A percentile compares a stretch with the other conserved stretches of the same genome.
These are phyloP conservation scores for Skeletonema menzelii DNA, from an alignment of 108 stramenopile genomes.

Conservation along the genomic window DNA sequence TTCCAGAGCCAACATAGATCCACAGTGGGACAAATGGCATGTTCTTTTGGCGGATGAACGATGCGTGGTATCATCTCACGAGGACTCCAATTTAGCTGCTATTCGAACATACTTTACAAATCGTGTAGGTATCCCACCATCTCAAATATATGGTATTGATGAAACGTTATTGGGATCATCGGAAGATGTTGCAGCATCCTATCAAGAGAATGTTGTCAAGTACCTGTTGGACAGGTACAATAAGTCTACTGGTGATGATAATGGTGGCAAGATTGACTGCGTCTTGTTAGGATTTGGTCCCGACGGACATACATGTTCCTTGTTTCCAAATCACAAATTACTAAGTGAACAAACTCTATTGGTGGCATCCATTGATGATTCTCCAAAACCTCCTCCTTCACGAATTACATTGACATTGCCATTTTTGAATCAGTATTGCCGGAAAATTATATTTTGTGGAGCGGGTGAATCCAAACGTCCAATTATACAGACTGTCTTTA, in stretches of 20 bases:
- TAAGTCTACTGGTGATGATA: not conserved
- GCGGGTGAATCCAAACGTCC: conserved; percentile 74
- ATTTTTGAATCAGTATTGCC: conserved; percentile 66
- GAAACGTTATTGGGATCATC: conserved; percentile 39
- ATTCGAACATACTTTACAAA: conserved; percentile 50
- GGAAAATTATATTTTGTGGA: conserved; percentile 80
- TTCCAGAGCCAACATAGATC: conserved; percentile 38
- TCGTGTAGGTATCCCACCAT: conserved; percentile 51
- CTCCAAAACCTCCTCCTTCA: conserved; percentile 93
- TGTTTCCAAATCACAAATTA: conserved; percentile 91
- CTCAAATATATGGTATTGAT: conserved; percentile 78
- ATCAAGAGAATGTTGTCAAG: conserved; percentile 48
- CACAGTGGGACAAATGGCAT: conserved; percentile 78
- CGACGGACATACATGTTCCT: conserved; percentile 95
- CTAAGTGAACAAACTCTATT: conserved; percentile 55
- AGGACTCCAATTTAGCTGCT: conserved; percentile 83
- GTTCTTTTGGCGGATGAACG: conserved; percentile 95
- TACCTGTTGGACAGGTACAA: conserved; percentile 19
- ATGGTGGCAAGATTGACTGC: conserved; percentile 72
- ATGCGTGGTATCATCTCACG: conserved; percentile 74
- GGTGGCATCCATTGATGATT: conserved; percentile 89
- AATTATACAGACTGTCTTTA: conserved; percentile 59
- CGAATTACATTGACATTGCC: conserved; percentile 93
- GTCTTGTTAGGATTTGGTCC: conserved; percentile 95
- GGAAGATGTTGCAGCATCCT: conserved; percentile 58